Conservation (phyloP, 306 rosid species). For the Acacia confusa region DNA sequence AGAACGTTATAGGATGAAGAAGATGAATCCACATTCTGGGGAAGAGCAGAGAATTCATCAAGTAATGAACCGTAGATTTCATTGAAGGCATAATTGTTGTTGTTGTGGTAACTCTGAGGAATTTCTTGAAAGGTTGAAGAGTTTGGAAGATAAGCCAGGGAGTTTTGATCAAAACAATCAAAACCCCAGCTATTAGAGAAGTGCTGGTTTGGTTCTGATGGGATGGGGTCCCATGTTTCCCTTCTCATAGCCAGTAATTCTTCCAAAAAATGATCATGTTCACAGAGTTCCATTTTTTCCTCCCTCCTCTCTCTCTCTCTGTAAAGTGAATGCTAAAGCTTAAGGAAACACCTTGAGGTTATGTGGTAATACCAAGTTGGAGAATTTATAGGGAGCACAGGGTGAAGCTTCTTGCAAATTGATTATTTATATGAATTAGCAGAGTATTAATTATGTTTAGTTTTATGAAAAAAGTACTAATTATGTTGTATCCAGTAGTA, state of each 20-base stretch:
- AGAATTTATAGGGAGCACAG: conserved; percentile 48
- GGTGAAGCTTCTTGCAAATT: conserved; percentile 31
- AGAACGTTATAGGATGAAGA: conserved; percentile 37
- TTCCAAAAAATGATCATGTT: conserved; percentile 56
- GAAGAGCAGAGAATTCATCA: conserved; percentile 40
- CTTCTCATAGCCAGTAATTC: conserved; percentile 57
- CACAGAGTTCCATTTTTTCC: conserved; percentile 55
- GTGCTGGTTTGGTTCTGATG: conserved; percentile 51
- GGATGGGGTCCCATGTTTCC: conserved; percentile 58
- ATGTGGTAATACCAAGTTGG: conserved; percentile 39
- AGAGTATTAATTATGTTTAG: conserved; percentile 13
- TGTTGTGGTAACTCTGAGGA: conserved; percentile 36
- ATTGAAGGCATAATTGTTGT: conserved; percentile 29
- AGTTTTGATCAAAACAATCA: conserved; percentile 57
- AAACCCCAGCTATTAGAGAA: conserved; percentile 48
- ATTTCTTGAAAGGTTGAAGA: conserved; percentile 40
- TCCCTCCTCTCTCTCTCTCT: conserved; percentile 11
- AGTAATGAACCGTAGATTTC: conserved; percentile 50
- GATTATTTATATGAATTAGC: conserved; percentile 28
- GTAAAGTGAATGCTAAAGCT: conserved; percentile 41
- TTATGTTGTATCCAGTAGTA: conserved; percentile 17
- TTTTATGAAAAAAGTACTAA: background rate
- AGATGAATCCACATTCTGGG: conserved; percentile 46
- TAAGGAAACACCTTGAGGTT: conserved; percentile 43
- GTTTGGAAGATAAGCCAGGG: conserved; percentile 34